Percentiles rank a stretch among this genome's conserved stretches.
These are phyloP conservation scores for Starmerella apis DNA, from an alignment of 805 yeast species.

Conservation along the genomic window DNA sequence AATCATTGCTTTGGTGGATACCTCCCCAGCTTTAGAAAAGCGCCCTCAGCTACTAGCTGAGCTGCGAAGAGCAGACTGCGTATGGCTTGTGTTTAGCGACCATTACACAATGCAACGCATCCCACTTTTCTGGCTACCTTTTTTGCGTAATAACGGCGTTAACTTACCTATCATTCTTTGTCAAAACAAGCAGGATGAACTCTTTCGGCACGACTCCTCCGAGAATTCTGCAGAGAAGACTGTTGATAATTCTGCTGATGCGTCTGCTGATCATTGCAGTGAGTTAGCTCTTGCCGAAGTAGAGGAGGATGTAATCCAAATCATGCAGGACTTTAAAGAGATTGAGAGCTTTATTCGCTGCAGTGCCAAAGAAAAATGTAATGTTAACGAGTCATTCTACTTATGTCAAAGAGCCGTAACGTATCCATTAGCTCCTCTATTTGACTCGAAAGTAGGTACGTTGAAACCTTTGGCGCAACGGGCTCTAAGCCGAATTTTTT, in stretches of 20 bases:
- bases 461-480: slow-evolving; percentile 65
- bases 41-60: slow-evolving; percentile 52
- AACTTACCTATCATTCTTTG: slow-evolving; percentile 86
- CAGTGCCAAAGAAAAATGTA: slow-evolving; percentile 71
- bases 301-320: slow-evolving; percentile 72
- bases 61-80: slow-evolving; percentile 75
- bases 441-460: slow-evolving; percentile 78
- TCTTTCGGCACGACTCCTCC: not conserved
- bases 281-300: slow-evolving; percentile 31
- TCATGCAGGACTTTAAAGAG: slow-evolving; percentile 83
- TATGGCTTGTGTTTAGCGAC: slow-evolving; percentile 89
- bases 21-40: slow-evolving; percentile 51
- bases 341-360: slow-evolving; percentile 85
- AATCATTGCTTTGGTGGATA: slow-evolving; percentile 68
- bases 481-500: slow-evolving; percentile 72
- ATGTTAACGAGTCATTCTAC: slow-evolving; percentile 86
- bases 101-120: slow-evolving; percentile 90
- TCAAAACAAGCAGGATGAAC: slow-evolving; percentile 50
- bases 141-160: slow-evolving; percentile 84
- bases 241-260: slow-evolving; percentile 12
- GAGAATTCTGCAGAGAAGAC: not conserved
- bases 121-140: slow-evolving; percentile 88
- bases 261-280: not conserved
- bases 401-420: slow-evolving; percentile 87
- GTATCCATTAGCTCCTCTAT: slow-evolving; percentile 85